Evolutionary conservation across 2,329 filamentous ascomycete species (phyloP).

Genomic region (Juglanconis oblonga): DNA sequence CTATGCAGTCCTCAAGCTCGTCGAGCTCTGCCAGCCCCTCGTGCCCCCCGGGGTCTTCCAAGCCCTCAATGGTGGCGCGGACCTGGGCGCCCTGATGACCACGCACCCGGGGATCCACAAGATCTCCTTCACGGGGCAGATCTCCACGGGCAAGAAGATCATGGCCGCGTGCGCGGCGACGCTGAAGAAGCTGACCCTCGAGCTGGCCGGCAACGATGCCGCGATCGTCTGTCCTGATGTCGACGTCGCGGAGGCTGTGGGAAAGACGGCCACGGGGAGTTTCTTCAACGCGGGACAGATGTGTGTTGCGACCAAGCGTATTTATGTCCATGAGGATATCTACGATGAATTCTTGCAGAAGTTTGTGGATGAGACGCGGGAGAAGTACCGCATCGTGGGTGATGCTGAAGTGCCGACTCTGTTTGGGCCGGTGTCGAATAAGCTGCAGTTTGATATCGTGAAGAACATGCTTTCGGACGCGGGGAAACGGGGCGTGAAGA

Average conservation of each 20-base stretch:
- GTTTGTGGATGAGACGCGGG: slow-evolving; percentile 41
- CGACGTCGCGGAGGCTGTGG: slow-evolving; percentile 43
- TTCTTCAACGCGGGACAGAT: slow-evolving; percentile 55
- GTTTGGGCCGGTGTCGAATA: slow-evolving; percentile 62
- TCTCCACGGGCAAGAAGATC: slow-evolving; percentile 40
- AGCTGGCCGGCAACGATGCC: slow-evolving; percentile 54
- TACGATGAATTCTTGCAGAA: slow-evolving; percentile 51
- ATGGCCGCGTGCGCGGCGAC: slow-evolving; percentile 48
- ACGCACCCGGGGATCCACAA: slow-evolving; percentile 53
- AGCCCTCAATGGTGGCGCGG: slow-evolving; percentile 51
- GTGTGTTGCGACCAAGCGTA: slow-evolving; percentile 54
- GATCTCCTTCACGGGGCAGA: slow-evolving; percentile 58
- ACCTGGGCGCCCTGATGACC: slow-evolving; percentile 51
- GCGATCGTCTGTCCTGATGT: slow-evolving; percentile 52
- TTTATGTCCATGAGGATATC: slow-evolving; percentile 60
- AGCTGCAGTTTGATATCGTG: slow-evolving; percentile 62
- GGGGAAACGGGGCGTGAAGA: slow-evolving; percentile 48
- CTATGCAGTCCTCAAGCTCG: slow-evolving; percentile 49
- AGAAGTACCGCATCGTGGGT: slow-evolving; percentile 35
- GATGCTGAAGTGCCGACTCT: slow-evolving; percentile 31
- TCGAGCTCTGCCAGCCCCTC: slow-evolving; percentile 38
- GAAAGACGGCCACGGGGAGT: slow-evolving; percentile 41
- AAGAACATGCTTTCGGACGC: slow-evolving; percentile 55
- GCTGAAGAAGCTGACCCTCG: slow-evolving; percentile 52
- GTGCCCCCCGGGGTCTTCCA: slow-evolving; percentile 57